Conservation (phyloP, 2,329 filamentous ascomycete genomes). For the Fusarium decemcellulare region DNA sequence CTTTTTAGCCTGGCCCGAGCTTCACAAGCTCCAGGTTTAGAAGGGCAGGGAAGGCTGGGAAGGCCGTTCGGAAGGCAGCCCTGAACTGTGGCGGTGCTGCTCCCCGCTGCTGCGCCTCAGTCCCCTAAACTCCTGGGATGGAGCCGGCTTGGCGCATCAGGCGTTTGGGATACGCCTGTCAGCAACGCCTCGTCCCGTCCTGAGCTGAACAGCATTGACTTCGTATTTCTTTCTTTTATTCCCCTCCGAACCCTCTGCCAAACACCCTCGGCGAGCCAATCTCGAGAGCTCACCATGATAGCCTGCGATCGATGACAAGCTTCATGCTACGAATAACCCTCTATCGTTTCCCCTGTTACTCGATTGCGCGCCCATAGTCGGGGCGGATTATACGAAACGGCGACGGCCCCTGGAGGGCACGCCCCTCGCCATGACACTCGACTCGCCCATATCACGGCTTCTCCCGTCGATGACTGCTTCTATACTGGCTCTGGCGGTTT, state of each 20-base stretch:
- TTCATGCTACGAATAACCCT: slow-evolving; percentile 27
- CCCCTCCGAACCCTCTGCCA: slow-evolving; percentile 1
- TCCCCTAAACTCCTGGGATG: slow-evolving; percentile 26
- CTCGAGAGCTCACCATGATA: slow-evolving; percentile 35
- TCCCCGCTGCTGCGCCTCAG: slow-evolving; percentile 41
- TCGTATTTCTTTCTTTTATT: slow-evolving; percentile 21
- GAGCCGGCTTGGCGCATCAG: slow-evolving; percentile 30
- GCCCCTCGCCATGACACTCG: slow-evolving; percentile 69
- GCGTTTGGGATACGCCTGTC: slow-evolving; percentile 31
- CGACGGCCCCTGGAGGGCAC: slow-evolving; percentile 59
- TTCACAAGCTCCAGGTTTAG: slow-evolving; percentile 11
- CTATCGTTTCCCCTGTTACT: slow-evolving; percentile 14
- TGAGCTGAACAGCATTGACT: slow-evolving; percentile 26
- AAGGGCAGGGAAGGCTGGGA: no score
- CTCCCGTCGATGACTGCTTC: slow-evolving; percentile 76
- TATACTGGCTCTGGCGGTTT: slow-evolving; percentile 67
- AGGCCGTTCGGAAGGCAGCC: not conserved
- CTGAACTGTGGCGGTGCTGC: slow-evolving; percentile 43
- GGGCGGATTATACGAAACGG: slow-evolving; percentile 23
- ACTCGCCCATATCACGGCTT: slow-evolving; percentile 80
- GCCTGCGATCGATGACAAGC: slow-evolving; percentile 27
- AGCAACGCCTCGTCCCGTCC: slow-evolving; percentile 32
- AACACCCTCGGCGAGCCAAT: not conserved
- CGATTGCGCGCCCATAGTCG: slow-evolving; percentile 27
- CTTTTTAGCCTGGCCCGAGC: slow-evolving; percentile 38